Percentiles rank a stretch among this genome's conserved stretches.
phyloP scores from a whole-genome alignment of 208 protist species.

The Angomonas ambiguus region DNA sequence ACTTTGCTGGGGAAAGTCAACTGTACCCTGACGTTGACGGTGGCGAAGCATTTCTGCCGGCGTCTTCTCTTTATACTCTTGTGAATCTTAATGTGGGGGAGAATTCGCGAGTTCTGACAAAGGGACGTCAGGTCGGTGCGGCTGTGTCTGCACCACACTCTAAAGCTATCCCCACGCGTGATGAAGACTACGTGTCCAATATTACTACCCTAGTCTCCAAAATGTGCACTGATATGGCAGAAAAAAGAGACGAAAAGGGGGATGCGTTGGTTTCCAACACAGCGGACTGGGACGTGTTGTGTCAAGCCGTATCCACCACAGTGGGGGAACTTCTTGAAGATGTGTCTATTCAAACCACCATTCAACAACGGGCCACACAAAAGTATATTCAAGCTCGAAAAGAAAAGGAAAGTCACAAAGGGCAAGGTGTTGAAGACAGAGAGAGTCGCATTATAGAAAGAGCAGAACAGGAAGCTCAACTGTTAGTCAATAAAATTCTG shows the following conservation, averaged over 20 bases:
- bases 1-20: constrained; percentile 8
- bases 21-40: too few species aligned
- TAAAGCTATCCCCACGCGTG: too few species aligned
- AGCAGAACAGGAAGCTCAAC: constrained; percentile 71
- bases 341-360: constrained; percentile 42
- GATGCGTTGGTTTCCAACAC: constrained; percentile 7
- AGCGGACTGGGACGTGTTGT: constrained; percentile 40
- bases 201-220: not conserved
- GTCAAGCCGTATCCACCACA: constrained; percentile 38
- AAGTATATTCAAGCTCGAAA: constrained; percentile 32
- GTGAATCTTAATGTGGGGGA: too few species aligned
- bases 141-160: too few species aligned
- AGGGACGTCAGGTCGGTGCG: too few species aligned
- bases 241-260: not conserved
- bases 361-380: constrained; percentile 55
- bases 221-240: not conserved
- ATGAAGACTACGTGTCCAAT: too few species aligned
- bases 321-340: constrained; percentile 65
- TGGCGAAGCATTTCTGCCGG: too few species aligned
- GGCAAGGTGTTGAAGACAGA: not conserved
- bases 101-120: too few species aligned
- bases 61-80: too few species aligned
- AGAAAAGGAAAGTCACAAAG: constrained; percentile 11
- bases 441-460: constrained; percentile 38
- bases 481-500: constrained; percentile 64